These are phyloP conservation scores for Rhizophagus clarus DNA, from an alignment of 192 early-diverging fungal genomes.

Conservation along the genomic window DNA sequence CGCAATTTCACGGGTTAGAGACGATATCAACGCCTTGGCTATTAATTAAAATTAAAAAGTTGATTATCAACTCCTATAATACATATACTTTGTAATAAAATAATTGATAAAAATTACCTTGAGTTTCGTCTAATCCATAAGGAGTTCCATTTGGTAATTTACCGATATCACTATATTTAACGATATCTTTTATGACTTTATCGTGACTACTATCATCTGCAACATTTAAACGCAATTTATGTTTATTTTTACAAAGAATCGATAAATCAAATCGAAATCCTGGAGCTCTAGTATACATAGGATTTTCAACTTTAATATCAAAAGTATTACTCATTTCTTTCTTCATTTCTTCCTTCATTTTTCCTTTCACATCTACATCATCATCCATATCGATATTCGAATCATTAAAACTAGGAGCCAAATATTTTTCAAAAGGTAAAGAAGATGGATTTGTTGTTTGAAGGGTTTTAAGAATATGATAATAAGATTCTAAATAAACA, in stretches of 20 bases:
- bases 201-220: background rate
- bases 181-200: background rate
- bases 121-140: background rate
- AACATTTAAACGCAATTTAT: background rate
- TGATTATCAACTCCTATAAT: no score
- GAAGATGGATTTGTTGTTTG: conserved; percentile 37
- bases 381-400: no score
- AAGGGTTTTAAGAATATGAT: conserved; percentile 40
- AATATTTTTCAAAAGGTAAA: conserved; percentile 45
- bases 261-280: background rate
- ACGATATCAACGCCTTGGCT: conserved; percentile 45
- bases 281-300: conserved; percentile 21
- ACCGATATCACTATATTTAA: background rate
- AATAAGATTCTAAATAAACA: conserved; percentile 40
- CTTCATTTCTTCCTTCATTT: no score
- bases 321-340: background rate
- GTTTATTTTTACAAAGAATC: background rate
- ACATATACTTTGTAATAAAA: no score
- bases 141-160: no score
- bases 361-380: no score
- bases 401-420: conserved; percentile 14
- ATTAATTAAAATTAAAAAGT: background rate
- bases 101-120: no score
- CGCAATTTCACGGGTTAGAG: conserved; percentile 52
- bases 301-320: background rate